Base-by-base conservation (phyloP, 768 basidiomycete genomes). In the Boletus speciosus region DNA sequence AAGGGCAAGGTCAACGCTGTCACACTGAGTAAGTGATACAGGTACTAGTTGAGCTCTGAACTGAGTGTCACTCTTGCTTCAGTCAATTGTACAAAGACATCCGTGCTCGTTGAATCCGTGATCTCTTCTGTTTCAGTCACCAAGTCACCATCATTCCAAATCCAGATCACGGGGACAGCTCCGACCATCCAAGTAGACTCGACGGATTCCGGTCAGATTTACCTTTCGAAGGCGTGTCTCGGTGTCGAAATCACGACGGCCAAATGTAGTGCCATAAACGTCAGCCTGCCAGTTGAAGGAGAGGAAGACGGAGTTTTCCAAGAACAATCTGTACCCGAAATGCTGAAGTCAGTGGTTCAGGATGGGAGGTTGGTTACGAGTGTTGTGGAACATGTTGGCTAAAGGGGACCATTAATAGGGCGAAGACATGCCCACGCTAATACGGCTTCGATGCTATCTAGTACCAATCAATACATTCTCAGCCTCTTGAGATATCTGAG, bases 1-100 rank as follows among this genome's bases (percentile, higher is more conserved):
- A 88, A 88, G 69, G 95, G 96, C 64, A 99, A 99, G 73, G 84
- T 92, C 60, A 99, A 99, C 65, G 95, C 93, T 4, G 85, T 99
- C 42, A 92, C 86, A 19, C 74, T 98, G 54, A 80, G 96, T 97
- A 47, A 57, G 69, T 60, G 16, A 27, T 32, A 1, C n/a, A 2
- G 8, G 2, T 29, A 11, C 27, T 43, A 1, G 16, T 19, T 41
- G 10, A 23, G 41, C 14, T 15, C 47, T 27, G 4, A 37, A 32
- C 48, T 67, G 25, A 65, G 35, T 9, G 7, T 6, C 29, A 12
- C 2, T 41, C 29, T 52, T 44, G 15, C 27, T 27, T 15, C 66
- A 97, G 95, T 92, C 42, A 91, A 92, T 67, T 95, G 93, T 73
- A 80, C 78, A 37, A 94, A 93, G 69, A 93, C 88, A 0, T 85